A percentile compares a stretch with the other conserved stretches of the same genome.
phyloP scores from a whole-genome alignment of 768 basidiomycete species.

The Macrolepiota albuminosa region DNA sequence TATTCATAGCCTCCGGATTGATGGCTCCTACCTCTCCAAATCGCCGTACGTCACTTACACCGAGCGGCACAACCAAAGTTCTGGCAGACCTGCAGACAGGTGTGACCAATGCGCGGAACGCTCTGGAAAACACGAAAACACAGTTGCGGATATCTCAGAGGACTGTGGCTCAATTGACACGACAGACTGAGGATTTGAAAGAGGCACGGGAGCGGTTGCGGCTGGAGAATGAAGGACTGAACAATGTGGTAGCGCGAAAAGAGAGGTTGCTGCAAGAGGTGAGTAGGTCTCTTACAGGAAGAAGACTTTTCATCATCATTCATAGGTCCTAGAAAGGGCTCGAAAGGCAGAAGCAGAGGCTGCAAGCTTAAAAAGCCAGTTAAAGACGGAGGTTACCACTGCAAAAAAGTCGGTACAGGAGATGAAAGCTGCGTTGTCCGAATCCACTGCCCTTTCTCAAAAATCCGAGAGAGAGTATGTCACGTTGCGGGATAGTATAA shows the following conservation, averaged over 20 bases:
- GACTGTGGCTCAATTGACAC: slow-evolving; percentile 76
- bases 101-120: slow-evolving; percentile 71
- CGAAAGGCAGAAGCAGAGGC: slow-evolving; percentile 83
- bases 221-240: slow-evolving; percentile 83
- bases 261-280: slow-evolving; percentile 86
- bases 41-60: slow-evolving; percentile 56
- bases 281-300: slow-evolving; percentile 15
- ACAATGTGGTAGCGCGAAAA: slow-evolving; percentile 84
- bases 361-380: slow-evolving; percentile 56
- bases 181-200: slow-evolving; percentile 86
- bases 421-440: slow-evolving; percentile 70
- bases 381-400: slow-evolving; percentile 67
- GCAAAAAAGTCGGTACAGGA: slow-evolving; percentile 76
- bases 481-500: slow-evolving; percentile 72
- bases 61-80: slow-evolving; percentile 83
- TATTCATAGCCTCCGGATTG: slow-evolving; percentile 33
- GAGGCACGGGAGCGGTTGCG: slow-evolving; percentile 79
- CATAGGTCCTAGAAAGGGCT: slow-evolving; percentile 74
- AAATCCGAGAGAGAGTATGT: slow-evolving; percentile 83
- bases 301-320: background rate
- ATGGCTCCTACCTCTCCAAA: slow-evolving; percentile 50
- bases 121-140: slow-evolving; percentile 81
- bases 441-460: slow-evolving; percentile 72
- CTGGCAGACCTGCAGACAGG: slow-evolving; percentile 84
- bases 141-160: slow-evolving; percentile 80